These are phyloP conservation scores for Chaetoscypha palmicola DNA, from an alignment of 2,329 filamentous ascomycete genomes.

Conservation along the genomic window DNA sequence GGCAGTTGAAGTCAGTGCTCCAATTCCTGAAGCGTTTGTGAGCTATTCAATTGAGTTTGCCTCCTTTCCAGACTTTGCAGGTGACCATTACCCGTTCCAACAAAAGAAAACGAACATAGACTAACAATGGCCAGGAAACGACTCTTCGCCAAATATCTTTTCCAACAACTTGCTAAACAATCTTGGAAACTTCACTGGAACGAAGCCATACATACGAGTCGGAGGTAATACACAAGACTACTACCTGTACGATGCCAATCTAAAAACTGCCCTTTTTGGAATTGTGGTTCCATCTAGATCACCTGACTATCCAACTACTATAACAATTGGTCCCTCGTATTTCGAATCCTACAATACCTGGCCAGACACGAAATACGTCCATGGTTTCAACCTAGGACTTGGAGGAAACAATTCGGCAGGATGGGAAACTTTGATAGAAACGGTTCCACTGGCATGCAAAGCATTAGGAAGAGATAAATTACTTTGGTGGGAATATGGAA, in stretches of 20 bases:
- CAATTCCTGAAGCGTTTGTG: conserved; percentile 39
- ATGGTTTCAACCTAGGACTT: conserved; percentile 54
- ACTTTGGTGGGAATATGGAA: conserved; percentile 55
- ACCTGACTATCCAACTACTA: conserved; percentile 51
- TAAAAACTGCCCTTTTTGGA: conserved; percentile 44
- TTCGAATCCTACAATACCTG: conserved; percentile 57
- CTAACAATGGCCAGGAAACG: conserved; percentile 37
- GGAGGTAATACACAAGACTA: conserved; percentile 64
- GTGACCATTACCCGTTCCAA: too few species aligned
- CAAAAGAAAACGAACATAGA: too few species aligned
- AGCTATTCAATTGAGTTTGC: conserved; percentile 46
- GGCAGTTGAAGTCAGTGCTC: conserved; percentile 14
- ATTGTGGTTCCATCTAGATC: conserved; percentile 44
- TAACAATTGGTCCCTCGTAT: conserved; percentile 53
- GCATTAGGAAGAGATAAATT: conserved; percentile 45
- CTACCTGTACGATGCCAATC: conserved; percentile 49
- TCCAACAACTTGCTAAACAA: conserved; percentile 54
- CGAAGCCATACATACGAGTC: conserved; percentile 54
- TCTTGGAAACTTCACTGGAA: conserved; percentile 45
- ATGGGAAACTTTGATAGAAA: conserved; percentile 45
- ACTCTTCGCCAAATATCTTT: conserved; percentile 49
- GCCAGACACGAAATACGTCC: conserved; percentile 47
- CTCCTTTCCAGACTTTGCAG: conserved; percentile 40
- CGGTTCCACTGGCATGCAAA: conserved; percentile 50
- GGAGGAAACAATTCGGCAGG: conserved; percentile 44